Base-by-base conservation (phyloP, 1,284 basidiomycete species). In the Volvariella surrecta region DNA sequence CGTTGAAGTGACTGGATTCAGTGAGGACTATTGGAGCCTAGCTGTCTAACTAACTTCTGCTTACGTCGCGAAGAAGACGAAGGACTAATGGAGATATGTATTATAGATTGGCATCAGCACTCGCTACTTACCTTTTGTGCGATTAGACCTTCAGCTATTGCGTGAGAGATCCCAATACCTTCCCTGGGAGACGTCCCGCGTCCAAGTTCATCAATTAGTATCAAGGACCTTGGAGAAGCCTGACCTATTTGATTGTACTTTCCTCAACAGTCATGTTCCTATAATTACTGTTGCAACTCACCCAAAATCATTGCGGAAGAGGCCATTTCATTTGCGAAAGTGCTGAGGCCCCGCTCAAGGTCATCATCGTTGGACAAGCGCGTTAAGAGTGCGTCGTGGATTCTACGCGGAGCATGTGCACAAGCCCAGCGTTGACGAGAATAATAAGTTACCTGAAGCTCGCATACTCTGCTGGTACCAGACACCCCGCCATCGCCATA, bases 321-420 rank as follows among this genome's bases (percentile, higher is more conserved):
- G 0, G 83, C 79, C 89, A 97, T 96, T 60, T 97, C 92, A 46
- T 79, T 82, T 0, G 90, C 89, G 62, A 97, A 97, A 0, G 93
- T 96, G 50, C 92, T 95, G 11, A 96, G 61, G 44, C 76, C 87
- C 56, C 81, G 84, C 58, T 94, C 89, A 54, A 93, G 75, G 51
- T 90, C 82, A 52, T 92, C 92, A 50, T 97, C 91, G 52, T 97
- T 96, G 0, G 90, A 94, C 3, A 98, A 69, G 7, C 94, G 79
- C 2, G 85, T 87, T 18, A 98, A 71, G 8, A 98, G 69, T 0
- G 82, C 73, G 52, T 95, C 89, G 44, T 92, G 87, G 2, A 92
- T 71, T 24, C 82, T 87, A 37, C 4, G 20, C 7, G 11, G n/a
- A 21, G 30, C 24, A 30, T 16, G 3, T 16, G 21, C 9, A 18